Evolutionary conservation across 2,329 filamentous ascomycete genomes (phyloP).

Genomic region (Parastagonospora nodorum): DNA sequence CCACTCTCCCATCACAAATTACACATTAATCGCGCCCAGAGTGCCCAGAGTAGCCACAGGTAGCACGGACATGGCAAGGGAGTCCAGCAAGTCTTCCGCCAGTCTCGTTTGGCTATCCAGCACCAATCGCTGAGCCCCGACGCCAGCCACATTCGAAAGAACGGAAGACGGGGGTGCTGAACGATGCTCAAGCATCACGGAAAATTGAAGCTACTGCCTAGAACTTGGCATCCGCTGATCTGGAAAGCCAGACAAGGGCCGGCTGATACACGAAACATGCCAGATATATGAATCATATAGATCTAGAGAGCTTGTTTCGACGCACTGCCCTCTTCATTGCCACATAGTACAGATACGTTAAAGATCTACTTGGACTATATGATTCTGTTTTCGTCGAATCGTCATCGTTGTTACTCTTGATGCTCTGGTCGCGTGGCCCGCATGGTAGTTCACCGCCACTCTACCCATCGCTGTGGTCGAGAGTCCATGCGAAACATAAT

Average conservation of each 20-base stretch:
- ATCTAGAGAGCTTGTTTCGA: slow-evolving; percentile 10
- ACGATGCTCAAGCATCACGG: neutral
- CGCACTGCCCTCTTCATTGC: slow-evolving; percentile 1
- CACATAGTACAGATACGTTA: neutral
- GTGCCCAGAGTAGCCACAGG: too few species aligned
- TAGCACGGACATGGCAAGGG: too few species aligned
- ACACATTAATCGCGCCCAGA: neutral
- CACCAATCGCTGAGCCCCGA: neutral
- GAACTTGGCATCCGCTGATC: neutral
- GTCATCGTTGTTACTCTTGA: slow-evolving; percentile 1
- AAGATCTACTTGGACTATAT: neutral
- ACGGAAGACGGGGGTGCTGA: too few species aligned
- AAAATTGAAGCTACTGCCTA: neutral
- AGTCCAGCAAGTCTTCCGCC: too few species aligned
- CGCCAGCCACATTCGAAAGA: neutral
- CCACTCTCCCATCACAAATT: neutral
- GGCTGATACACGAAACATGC: neutral
- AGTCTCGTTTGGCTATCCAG: neutral
- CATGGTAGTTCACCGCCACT: neutral
- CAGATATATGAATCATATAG: slow-evolving; percentile 4
- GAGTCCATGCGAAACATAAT: neutral
- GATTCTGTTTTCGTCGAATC: neutral
- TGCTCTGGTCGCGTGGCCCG: neutral
- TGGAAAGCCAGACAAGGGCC: neutral
- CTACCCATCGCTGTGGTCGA: neutral